Evolutionary conservation across 2,329 filamentous ascomycete genomes (phyloP), one percentile per base, ranked within the genome.

Genomic region (Beauveria rudraprayagi): DNA sequence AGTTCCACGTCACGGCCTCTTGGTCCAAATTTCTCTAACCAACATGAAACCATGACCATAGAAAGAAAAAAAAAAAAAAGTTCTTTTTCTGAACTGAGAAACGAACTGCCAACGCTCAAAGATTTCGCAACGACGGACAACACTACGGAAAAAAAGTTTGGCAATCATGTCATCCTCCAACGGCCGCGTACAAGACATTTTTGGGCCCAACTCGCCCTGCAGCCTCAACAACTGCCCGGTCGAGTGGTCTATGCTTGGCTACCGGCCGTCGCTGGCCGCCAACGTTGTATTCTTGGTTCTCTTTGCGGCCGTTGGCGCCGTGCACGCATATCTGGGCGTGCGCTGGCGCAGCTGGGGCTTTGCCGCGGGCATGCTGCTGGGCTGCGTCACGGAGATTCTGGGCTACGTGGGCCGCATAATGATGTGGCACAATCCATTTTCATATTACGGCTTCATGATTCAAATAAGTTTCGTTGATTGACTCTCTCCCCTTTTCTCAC

Each of bases 381-480:
- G 86, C 51, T 84, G 80, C 64, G 46, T 80, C 6, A 75, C 77
- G 53, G 85, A 87, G 66, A 77, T 87, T 11, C 67, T 87, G 40
- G 87, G 87, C 19, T 90, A 90, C 64, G 71, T 74, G 1, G 87
- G 84, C 2, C 78, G 87, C 11, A 75, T 88, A 56, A 68, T 84
- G 66, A 73, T 86, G 62, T 78, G 80, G 64, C 63, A 78, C 50
- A 82, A 88, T 66, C 83, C 84, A 0, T 89, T 85, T 67, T 75
- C 69, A 53, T 80, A 86, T 68, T 68, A 69, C 14, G 83, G 79
- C 8, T 90, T 89, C 69, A 78, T 88, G 69, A 78, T 88, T n/a
- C 83, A 89, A 68, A 87, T 88, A 64, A 75, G 81, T 82, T 68
- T 68, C 54, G 77, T 24, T 5, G 2, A 68, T 53, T 22, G 22